phyloP scores from a whole-genome alignment of 2,329 filamentous ascomycete species.

The Diaporthe ampelina region DNA sequence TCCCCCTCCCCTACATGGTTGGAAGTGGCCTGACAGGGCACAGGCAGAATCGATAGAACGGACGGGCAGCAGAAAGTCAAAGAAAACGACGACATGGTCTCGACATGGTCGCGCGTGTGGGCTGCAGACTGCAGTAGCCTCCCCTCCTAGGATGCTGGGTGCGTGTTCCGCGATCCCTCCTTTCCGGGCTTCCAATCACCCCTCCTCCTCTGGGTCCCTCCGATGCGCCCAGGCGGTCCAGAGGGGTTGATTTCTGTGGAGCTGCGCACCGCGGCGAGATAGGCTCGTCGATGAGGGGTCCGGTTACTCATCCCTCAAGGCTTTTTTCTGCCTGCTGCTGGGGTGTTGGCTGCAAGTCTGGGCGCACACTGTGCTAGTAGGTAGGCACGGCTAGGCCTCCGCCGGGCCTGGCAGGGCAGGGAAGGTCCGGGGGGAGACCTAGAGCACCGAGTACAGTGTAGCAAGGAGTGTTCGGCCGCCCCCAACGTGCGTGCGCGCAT shows the following conservation, averaged over 20 bases:
- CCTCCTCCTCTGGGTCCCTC: slow-evolving; percentile 13
- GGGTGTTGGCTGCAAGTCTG: slow-evolving; percentile 10
- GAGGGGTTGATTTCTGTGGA: slow-evolving; percentile 23
- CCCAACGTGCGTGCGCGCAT: slow-evolving; percentile 22
- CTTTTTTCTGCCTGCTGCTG: background rate
- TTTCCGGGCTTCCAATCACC: background rate
- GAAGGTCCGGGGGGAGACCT: background rate
- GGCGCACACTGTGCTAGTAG: slow-evolving; percentile 11
- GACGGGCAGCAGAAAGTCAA: background rate
- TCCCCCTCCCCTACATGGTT: background rate
- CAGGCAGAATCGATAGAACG: background rate
- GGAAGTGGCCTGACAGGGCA: background rate
- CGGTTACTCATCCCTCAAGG: background rate
- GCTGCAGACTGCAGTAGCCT: slow-evolving; percentile 29
- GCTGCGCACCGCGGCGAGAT: slow-evolving; percentile 12
- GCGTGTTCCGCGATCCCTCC: background rate
- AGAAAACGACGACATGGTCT: slow-evolving; percentile 1
- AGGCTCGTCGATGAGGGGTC: slow-evolving; percentile 22
- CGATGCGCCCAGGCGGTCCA: slow-evolving; percentile 11
- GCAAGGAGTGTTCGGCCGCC: slow-evolving; percentile 15
- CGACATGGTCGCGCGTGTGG: background rate
- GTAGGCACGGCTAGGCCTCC: background rate
- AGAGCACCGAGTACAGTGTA: background rate
- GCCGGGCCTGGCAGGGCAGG: background rate
- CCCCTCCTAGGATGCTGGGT: slow-evolving; percentile 6